Evolutionary conservation across 805 yeast genomes (phyloP).

Genomic region (Kazachstania viticola): DNA sequence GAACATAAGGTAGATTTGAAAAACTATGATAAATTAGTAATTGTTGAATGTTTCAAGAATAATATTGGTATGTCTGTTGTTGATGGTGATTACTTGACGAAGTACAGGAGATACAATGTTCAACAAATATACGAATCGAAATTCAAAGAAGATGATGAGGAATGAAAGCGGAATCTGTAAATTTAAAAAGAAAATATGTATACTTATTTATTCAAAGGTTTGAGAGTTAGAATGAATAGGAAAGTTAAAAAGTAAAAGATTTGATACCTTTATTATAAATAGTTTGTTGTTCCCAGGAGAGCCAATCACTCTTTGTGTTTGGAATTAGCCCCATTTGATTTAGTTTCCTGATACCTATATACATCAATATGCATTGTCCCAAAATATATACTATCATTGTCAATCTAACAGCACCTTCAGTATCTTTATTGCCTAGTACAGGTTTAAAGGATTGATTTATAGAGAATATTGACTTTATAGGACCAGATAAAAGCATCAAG

Average conservation of each 20-base stretch:
- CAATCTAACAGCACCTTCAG: conserved; percentile 12
- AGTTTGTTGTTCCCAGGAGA: conserved; percentile 60
- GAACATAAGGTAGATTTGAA: conserved; percentile 76
- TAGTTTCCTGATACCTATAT: conserved; percentile 75
- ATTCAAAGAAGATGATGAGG: conserved; percentile 11
- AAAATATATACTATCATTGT: conserved; percentile 39
- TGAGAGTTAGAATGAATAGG: no score
- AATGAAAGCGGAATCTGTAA: no score
- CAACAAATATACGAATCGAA: conserved; percentile 60
- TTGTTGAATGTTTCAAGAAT: conserved; percentile 82
- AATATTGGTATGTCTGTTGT: conserved; percentile 84
- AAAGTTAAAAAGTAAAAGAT: conserved; percentile 18
- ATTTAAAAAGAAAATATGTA: no score
- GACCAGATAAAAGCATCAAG: conserved; percentile 66
- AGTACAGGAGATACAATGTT: conserved; percentile 59
- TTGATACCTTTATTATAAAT: conserved; percentile 10
- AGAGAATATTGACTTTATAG: conserved; percentile 57
- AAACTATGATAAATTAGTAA: conserved; percentile 60
- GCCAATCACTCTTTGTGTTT: conserved; percentile 80
- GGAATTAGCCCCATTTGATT: conserved; percentile 87
- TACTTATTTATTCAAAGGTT: no score
- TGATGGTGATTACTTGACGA: conserved; percentile 39
- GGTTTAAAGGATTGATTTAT: conserved; percentile 45
- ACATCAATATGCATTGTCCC: conserved; percentile 44
- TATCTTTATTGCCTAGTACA: conserved; percentile 29